These are phyloP conservation scores for Xylaria sp. DNA, from an alignment of 2,329 filamentous ascomycete species.

Conservation along the genomic window DNA sequence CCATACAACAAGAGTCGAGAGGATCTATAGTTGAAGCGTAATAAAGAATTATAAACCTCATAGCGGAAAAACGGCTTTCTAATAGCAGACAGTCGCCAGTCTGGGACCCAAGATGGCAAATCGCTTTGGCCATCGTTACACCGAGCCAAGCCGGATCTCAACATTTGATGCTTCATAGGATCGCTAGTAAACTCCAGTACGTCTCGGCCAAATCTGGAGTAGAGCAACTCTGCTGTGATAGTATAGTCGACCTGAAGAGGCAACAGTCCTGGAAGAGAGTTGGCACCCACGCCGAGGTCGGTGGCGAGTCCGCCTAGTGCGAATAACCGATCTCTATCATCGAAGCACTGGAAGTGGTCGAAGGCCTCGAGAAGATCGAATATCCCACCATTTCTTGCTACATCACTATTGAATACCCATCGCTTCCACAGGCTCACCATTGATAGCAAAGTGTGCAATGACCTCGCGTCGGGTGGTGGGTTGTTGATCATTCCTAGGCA, in stretches of 20 bases:
- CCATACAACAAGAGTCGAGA: background rate
- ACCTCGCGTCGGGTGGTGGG: background rate
- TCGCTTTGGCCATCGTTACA: background rate
- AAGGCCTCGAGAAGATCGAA: constrained; percentile 27
- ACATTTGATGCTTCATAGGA: background rate
- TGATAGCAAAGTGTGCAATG: constrained; percentile 1
- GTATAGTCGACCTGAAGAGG: background rate
- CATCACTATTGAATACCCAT: constrained; percentile 8
- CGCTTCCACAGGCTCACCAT: constrained; percentile 22
- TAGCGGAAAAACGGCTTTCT: background rate
- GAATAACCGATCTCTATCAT: constrained; percentile 20
- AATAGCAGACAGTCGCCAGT: background rate
- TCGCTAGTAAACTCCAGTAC: background rate
- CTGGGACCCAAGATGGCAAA: background rate
- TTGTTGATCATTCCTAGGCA: constrained; percentile 16
- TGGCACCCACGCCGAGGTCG: constrained; percentile 1
- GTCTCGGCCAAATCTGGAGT: background rate
- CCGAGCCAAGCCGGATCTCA: background rate
- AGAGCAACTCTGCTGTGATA: background rate
- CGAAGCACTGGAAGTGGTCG: constrained; percentile 21
- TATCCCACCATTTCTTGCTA: constrained; percentile 12
- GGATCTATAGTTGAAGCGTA: background rate
- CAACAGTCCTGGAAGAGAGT: background rate
- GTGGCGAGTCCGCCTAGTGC: constrained; percentile 24
- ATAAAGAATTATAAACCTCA: background rate